phyloP scores from a whole-genome alignment of 2,329 filamentous ascomycete genomes.

The Phialophora tarda region DNA sequence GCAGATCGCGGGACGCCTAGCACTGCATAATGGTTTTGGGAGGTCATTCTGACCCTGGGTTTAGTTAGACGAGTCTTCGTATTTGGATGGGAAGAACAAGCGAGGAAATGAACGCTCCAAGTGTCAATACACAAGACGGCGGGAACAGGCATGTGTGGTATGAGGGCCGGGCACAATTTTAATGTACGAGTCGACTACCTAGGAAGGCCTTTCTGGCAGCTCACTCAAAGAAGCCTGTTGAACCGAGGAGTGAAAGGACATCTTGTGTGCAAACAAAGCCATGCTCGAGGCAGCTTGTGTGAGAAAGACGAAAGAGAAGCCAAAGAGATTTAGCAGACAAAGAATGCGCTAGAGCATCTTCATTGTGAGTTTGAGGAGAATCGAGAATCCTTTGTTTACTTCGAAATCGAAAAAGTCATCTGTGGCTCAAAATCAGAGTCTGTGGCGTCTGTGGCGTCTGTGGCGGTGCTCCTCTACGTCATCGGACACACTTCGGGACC shows the following conservation, averaged over 20 bases:
- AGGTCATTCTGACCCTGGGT: neutral
- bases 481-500: neutral
- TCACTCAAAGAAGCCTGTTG: neutral
- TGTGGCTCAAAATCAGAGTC: neutral
- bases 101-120: neutral
- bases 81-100: neutral
- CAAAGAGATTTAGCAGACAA: neutral
- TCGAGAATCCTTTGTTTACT: neutral
- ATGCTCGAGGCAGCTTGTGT: neutral
- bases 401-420: neutral
- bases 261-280: neutral
- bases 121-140: neutral
- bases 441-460: neutral
- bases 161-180: neutral
- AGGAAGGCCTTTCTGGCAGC: neutral
- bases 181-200: too few species aligned
- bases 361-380: neutral
- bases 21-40: conserved; percentile 10
- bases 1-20: conserved; percentile 13
- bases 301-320: neutral
- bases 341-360: neutral
- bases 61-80: neutral
- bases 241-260: neutral
- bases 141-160: neutral
- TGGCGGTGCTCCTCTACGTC: neutral